Evolutionary conservation across 768 basidiomycete genomes (phyloP).

Genomic region (Saitozyma podzolica): DNA sequence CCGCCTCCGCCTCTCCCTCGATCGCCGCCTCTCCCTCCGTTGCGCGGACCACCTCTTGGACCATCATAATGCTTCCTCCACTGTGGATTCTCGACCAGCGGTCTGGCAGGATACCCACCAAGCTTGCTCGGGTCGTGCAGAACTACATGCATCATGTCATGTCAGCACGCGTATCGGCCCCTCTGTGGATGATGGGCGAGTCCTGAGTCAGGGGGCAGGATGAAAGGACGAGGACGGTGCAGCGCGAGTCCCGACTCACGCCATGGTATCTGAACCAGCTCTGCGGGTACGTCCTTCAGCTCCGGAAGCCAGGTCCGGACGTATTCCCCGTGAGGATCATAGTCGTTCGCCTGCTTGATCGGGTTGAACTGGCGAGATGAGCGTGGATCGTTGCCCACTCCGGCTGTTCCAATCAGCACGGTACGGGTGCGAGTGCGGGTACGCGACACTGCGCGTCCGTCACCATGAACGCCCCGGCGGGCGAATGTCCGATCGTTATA

Average conservation of each 20-base stretch:
- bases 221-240: too few species aligned
- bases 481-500: background rate
- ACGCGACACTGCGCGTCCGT: background rate
- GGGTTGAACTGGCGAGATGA: conserved; percentile 52
- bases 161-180: background rate
- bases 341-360: conserved; percentile 52
- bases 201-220: background rate
- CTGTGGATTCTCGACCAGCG: conserved; percentile 34
- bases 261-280: conserved; percentile 50
- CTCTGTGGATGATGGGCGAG: background rate
- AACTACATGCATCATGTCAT: conserved; percentile 7
- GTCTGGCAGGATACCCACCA: conserved; percentile 34
- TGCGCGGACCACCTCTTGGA: conserved; percentile 4
- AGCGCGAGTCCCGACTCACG: conserved; percentile 26
- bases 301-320: conserved; percentile 48
- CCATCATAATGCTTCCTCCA: conserved; percentile 47
- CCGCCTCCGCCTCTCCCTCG: conserved; percentile 18
- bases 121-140: conserved; percentile 27
- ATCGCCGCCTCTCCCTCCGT: conserved; percentile 10
- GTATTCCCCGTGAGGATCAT: conserved; percentile 44
- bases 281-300: conserved; percentile 38
- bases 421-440: conserved; percentile 5
- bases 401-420: conserved; percentile 27
- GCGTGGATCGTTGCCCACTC: conserved; percentile 52
- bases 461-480: background rate